Evolutionary conservation across 257 asterid genomes (phyloP), one percentile per base, ranked within the genome.

Genomic region (Mitragyna speciosa): DNA sequence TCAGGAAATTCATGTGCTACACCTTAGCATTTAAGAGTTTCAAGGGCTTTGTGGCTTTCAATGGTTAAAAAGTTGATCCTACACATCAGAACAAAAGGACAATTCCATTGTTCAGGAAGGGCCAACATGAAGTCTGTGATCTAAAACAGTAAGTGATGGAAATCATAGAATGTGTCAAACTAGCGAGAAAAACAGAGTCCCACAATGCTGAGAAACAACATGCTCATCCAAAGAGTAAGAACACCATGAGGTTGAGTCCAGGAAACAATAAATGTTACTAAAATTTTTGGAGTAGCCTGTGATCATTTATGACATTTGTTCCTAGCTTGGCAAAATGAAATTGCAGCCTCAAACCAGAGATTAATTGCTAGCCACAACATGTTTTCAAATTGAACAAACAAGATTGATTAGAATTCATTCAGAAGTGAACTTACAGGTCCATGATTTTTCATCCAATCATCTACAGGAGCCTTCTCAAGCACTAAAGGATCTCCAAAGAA

Each of bases 381-480:
- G 49, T 45, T 45, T 45, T 8, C 49, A 45, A 45, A 45, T 5
- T 45, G 11, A 45, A 8, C 49, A 45, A 45, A 45, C 49, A 6
- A 45, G 6, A 45, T 45, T 45, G 7, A 45, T 45, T 45, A 45
- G 49, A 6, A 45, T 52, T 17, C 47, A 19, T 12, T 19, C 24
- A 70, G 58, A 76, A 36, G 67, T 41, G 33, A 77, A 79, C 94
- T 87, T 49, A 92, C 97, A 12, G 94, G 87, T 71, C 89, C 93
- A 48, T 92, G 97, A 30, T 72, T 73, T 80, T 86, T 85, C 70
- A 91, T 10, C 97, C 97, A 92, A 36, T 30, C 83, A 7, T 76
- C 30, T 10, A 89, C 0, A n/a, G 88, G 75, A 36, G 56, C 78
- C 68, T 68, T 77, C 16, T 79, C 94, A 12, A 87, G 72, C 16